phyloP scores from a whole-genome alignment of 1,284 basidiomycete species.

The Rhodofomes roseus region DNA sequence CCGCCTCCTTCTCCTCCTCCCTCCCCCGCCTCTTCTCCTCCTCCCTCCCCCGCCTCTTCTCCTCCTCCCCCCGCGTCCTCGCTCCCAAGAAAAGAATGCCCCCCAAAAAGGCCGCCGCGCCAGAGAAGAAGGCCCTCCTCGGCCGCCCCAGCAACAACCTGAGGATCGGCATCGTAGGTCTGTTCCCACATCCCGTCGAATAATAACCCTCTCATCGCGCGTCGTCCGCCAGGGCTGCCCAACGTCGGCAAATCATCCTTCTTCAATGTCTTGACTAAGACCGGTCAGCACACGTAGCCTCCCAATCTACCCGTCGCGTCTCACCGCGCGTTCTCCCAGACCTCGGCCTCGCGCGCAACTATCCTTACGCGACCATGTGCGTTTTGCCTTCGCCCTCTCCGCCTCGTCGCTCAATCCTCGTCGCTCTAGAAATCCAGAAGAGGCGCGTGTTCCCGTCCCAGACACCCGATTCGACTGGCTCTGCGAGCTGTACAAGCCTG shows the following conservation, averaged over 20 bases:
- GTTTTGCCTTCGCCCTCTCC: constrained; percentile 6
- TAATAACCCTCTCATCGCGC: constrained; percentile 10
- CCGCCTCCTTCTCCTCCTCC: constrained; percentile 10
- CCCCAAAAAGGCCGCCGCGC: constrained; percentile 73
- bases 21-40: constrained; percentile 23
- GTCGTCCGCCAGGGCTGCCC: constrained; percentile 65
- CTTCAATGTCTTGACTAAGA: constrained; percentile 94
- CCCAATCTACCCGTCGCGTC: not conserved
- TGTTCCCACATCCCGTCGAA: constrained; percentile 34
- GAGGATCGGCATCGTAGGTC: constrained; percentile 96
- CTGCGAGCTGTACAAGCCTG: constrained; percentile 87
- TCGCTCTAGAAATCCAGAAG: constrained; percentile 29
- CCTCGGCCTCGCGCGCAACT: constrained; percentile 97
- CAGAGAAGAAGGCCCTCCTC: constrained; percentile 83
- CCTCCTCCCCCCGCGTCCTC: not conserved
- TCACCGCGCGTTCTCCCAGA: constrained; percentile 46
- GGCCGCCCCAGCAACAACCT: constrained; percentile 92
- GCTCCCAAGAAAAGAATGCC: constrained; percentile 66
- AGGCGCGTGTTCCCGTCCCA: constrained; percentile 96
- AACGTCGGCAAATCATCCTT: constrained; percentile 95
- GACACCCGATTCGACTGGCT: constrained; percentile 96
- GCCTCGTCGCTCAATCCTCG: not conserved
- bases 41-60: constrained; percentile 8
- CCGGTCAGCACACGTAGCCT: constrained; percentile 46
- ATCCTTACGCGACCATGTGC: constrained; percentile 93